A percentile compares a stretch with the other conserved stretches of the same genome.
Conservation (phyloP, 139 green algal genomes). For the Volvox reticuliferus region DNA sequence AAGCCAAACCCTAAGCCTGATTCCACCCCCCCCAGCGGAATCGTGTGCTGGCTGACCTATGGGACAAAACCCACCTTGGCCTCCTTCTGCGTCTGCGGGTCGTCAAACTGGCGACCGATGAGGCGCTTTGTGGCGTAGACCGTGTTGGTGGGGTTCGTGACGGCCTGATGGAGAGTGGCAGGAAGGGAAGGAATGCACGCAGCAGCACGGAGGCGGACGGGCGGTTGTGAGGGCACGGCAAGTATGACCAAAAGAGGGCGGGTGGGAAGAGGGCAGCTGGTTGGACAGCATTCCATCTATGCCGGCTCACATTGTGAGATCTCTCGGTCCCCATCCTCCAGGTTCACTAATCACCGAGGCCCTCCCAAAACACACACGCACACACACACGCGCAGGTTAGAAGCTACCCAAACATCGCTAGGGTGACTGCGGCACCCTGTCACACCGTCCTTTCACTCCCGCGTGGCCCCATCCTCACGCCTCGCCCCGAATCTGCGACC, state of each 20-base stretch:
- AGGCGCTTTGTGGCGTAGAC: slow-evolving; percentile 98
- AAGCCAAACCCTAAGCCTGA: too few relatives aligned
- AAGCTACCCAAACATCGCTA: too few relatives aligned
- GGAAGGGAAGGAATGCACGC: background rate
- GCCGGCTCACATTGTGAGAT: too few relatives aligned
- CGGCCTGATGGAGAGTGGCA: slow-evolving; percentile 74
- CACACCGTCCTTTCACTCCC: too few relatives aligned
- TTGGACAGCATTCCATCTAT: background rate
- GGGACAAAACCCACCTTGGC: slow-evolving; percentile 71
- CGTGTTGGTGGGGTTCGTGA: slow-evolving; percentile 98
- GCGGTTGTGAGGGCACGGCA: background rate
- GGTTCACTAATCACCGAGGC: too few relatives aligned
- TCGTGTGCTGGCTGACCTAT: too few relatives aligned
- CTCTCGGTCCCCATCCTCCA: too few relatives aligned
- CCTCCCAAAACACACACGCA: background rate
- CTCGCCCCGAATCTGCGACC: too few relatives aligned
- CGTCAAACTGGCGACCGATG: slow-evolving; percentile 94
- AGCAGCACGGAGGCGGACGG: background rate
- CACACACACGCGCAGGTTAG: too few relatives aligned
- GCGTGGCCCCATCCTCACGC: too few relatives aligned
- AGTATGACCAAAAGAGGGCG: background rate
- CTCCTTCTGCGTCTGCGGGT: slow-evolving; percentile 95
- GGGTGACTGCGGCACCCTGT: too few relatives aligned
- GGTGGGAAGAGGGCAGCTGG: background rate
- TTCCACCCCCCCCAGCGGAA: too few relatives aligned